These are phyloP conservation scores for Syzygium syzygioides DNA, from an alignment of 441 rosid genomes.

Conservation along the genomic window DNA sequence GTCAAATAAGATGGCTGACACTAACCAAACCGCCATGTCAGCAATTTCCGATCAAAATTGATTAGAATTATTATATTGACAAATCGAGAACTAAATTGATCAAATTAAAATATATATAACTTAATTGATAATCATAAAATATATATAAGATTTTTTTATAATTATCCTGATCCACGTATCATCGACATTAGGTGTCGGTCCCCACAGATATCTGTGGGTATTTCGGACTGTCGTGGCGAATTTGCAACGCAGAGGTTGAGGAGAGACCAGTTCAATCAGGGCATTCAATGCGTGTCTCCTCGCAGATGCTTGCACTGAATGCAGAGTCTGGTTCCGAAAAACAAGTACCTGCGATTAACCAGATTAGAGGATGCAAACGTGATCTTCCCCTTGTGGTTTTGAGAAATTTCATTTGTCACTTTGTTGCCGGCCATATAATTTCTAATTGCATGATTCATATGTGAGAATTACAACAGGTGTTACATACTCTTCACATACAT, in stretches of 20 bases:
- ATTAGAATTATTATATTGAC: fast-evolving
- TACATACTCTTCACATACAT: too few relatives aligned
- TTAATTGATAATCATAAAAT: background rate
- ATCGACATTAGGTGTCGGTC: background rate
- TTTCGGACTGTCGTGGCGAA: background rate
- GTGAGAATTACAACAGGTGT: background rate
- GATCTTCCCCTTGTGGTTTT: background rate
- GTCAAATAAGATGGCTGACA: background rate
- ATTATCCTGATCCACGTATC: background rate
- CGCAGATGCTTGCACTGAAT: background rate
- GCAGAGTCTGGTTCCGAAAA: background rate
- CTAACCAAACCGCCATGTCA: background rate
- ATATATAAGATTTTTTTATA: background rate
- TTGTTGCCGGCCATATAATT: background rate
- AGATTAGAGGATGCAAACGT: background rate
- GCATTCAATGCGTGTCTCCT: background rate
- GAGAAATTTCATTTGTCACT: background rate
- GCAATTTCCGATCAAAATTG: background rate
- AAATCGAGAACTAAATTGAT: too few relatives aligned
- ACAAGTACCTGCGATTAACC: background rate
- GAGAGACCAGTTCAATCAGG: background rate
- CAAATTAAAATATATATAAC: background rate
- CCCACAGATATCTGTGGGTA: background rate
- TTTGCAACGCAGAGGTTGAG: background rate
- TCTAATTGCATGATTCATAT: background rate